Base-by-base conservation (phyloP, 192 early-diverging fungal species). In the Rhizoclosmatium sp. region DNA sequence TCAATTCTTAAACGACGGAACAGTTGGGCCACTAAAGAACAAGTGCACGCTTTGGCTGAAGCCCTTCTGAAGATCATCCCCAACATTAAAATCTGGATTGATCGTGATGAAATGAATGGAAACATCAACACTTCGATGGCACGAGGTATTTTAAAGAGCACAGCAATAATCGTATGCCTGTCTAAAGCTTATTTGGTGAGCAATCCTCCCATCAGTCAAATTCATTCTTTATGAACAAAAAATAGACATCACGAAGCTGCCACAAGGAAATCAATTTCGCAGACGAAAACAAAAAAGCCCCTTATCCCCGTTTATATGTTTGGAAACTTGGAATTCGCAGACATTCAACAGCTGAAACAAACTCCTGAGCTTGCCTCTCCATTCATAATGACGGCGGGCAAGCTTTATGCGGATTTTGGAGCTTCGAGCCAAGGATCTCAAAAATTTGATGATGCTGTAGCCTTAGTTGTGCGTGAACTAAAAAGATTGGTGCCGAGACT, bases 41-140 rank as follows among this genome's bases (percentile, higher is more conserved):
- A 75, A 47, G 72, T 75, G 9, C 5, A 23, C n/a, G 4, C 9
- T 9, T 60, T 75, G 56, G 51, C 19, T 40, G 21, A 62, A 21
- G 59, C 5, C 9, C 59, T 62, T 5, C 39, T 59, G 10, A 42
- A 41, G 12, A 41, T 9, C n/a, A 16, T 23, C n/a, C 42, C 41
- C 10, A 60, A 39, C 39, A 40, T 75, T 4, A 62, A 60, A 5
- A 62, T 75, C 21, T 78, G 76, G 76, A 44, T 78, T 40, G 76
- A 78, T 45, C 67, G 49, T 7, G 31, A 21, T 16, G 66, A 78
- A 45, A 78, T 78, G 76, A 42, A 78, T 19, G 19, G 3, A n/a
- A 45, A 78, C 45, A 69, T 78, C 71, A 71, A 78, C 59, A 16
- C 19, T 39, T 12, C 21, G 58, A 78, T 78, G 76, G 48, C 39